Percentiles rank a stretch among this genome's conserved stretches.
phyloP scores from a whole-genome alignment of 352 stramenopile genomes.

The Blastocystis sp. region DNA sequence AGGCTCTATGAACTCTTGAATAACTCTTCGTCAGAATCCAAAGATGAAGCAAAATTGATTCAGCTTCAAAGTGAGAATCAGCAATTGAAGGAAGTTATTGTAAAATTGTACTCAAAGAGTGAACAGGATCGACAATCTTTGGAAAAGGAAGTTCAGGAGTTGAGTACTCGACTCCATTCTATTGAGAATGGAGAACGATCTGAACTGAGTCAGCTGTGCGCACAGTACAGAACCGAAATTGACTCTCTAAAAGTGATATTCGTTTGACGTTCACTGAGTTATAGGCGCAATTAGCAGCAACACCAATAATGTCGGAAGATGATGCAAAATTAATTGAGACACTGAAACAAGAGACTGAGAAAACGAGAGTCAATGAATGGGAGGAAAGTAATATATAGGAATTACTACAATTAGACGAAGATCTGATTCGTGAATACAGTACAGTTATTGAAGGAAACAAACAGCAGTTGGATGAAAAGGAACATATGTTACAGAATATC shows the following conservation, averaged over 20 bases:
- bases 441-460: not conserved
- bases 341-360: not conserved
- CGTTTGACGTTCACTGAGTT: not conserved
- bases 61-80: constrained; percentile 18
- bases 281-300: not conserved
- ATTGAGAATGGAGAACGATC: not conserved
- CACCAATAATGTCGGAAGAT: not conserved
- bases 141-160: not conserved
- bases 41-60: not conserved
- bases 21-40: not conserved
- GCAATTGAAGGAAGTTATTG: constrained; percentile 12
- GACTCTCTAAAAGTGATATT: not conserved
- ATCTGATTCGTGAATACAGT: constrained; percentile 27
- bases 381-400: not conserved
- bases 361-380: not conserved
- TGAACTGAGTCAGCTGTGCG: not conserved
- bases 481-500: not conserved
- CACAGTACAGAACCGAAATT: constrained; percentile 15
- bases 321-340: not conserved
- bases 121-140: not conserved
- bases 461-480: not conserved
- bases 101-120: not conserved
- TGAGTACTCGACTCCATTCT: not conserved
- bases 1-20: constrained; percentile 49
- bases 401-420: not conserved